Percentiles rank a stretch among this genome's conserved stretches.
phyloP scores from a whole-genome alignment of 2,329 filamentous ascomycete genomes.

The Cladophialophora carrionii region DNA sequence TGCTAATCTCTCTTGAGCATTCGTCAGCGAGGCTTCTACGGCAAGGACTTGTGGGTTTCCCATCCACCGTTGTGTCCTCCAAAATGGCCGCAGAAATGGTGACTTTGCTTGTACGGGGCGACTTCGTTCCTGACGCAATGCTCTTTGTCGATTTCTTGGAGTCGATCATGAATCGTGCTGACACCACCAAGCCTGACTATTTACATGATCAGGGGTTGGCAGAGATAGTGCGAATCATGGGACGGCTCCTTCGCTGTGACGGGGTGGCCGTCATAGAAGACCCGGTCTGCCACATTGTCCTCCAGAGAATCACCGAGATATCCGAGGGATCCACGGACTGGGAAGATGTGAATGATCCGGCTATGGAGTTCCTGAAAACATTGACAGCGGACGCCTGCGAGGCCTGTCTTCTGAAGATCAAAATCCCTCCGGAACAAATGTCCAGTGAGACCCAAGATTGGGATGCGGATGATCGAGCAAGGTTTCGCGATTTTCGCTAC shows the following conservation, averaged over 20 bases:
- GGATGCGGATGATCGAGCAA: slow-evolving; percentile 49
- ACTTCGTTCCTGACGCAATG: slow-evolving; percentile 29
- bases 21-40: slow-evolving; percentile 27
- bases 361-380: slow-evolving; percentile 19
- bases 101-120: slow-evolving; percentile 26
- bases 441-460: slow-evolving; percentile 40
- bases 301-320: slow-evolving; percentile 47
- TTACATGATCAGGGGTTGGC: slow-evolving; percentile 24
- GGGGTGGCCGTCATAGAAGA: slow-evolving; percentile 37
- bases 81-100: slow-evolving; percentile 22
- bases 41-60: slow-evolving; percentile 28
- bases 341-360: slow-evolving; percentile 41
- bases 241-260: slow-evolving; percentile 30
- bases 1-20: slow-evolving; percentile 30
- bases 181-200: slow-evolving; percentile 32
- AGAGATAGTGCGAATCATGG: slow-evolving; percentile 43
- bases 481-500: slow-evolving; percentile 50
- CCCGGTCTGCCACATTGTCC: slow-evolving; percentile 42
- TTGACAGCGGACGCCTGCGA: slow-evolving; percentile 33
- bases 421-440: slow-evolving; percentile 40
- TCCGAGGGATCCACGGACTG: slow-evolving; percentile 50
- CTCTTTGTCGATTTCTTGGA: slow-evolving; percentile 38
- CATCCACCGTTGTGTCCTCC: slow-evolving; percentile 21
- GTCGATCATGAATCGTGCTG: slow-evolving; percentile 31
- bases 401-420: slow-evolving; percentile 33